Conservation (phyloP, 2,329 filamentous ascomycete species). For the Chaetomiaceae sp. region DNA sequence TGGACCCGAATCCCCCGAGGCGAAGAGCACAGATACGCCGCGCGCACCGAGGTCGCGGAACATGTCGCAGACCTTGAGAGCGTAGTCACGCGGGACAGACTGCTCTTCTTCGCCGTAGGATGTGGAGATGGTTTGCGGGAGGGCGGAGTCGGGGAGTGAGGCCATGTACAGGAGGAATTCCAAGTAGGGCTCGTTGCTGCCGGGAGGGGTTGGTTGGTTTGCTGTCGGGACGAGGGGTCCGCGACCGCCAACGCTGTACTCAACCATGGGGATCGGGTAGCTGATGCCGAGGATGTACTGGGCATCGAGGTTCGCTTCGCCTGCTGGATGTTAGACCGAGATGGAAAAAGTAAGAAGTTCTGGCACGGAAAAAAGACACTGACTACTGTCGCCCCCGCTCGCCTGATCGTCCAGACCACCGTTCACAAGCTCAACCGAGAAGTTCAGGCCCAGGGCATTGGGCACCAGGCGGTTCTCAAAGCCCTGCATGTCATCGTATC, state of each 20-base stretch:
- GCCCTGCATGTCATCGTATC: slow-evolving; percentile 43
- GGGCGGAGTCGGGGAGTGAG: slow-evolving; percentile 40
- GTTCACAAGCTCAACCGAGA: slow-evolving; percentile 52
- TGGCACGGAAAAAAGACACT: slow-evolving; percentile 10
- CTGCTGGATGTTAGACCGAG: background rate
- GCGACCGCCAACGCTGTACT: slow-evolving; percentile 58
- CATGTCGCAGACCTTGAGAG: slow-evolving; percentile 55
- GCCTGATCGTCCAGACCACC: slow-evolving; percentile 48
- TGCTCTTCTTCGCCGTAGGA: slow-evolving; percentile 67
- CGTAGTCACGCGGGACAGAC: slow-evolving; percentile 56
- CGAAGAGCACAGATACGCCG: slow-evolving; percentile 61
- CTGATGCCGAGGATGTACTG: slow-evolving; percentile 55
- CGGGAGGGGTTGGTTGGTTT: slow-evolving; percentile 41
- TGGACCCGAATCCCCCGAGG: slow-evolving; percentile 55
- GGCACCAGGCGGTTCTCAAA: slow-evolving; percentile 51
- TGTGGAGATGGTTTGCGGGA: slow-evolving; percentile 59
- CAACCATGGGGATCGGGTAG: slow-evolving; percentile 49
- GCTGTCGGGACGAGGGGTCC: slow-evolving; percentile 50
- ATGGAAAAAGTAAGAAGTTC: background rate
- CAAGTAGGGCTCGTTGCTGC: slow-evolving; percentile 67
- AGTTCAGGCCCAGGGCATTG: slow-evolving; percentile 46
- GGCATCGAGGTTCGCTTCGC: slow-evolving; percentile 60
- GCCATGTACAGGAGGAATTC: slow-evolving; percentile 57
- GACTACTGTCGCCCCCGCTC: slow-evolving; percentile 33
- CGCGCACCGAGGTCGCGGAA: slow-evolving; percentile 63